A percentile compares a stretch with the other conserved stretches of the same genome.
These are phyloP conservation scores for Pythium brachiatum DNA, from an alignment of 352 stramenopile genomes.

Conservation along the genomic window DNA sequence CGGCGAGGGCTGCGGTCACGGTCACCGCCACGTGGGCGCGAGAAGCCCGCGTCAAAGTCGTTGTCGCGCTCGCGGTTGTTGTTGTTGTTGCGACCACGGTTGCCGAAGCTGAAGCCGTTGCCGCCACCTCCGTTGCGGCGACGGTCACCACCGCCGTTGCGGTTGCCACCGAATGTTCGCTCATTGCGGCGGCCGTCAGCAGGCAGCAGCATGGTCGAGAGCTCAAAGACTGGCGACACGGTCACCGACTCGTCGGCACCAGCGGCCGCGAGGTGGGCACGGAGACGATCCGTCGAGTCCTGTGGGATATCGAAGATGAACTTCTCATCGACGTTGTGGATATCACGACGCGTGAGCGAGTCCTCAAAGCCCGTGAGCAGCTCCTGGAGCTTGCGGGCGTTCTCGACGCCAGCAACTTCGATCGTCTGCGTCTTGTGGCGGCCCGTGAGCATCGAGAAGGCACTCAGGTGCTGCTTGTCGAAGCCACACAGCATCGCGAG, in stretches of 20 bases:
- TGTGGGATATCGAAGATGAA: slow-evolving; percentile 71
- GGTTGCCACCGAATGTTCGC: slow-evolving; percentile 21
- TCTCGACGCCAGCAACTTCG: slow-evolving; percentile 45
- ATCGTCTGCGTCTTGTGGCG: slow-evolving; percentile 65
- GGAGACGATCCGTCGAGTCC: slow-evolving; percentile 43
- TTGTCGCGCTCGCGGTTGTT: slow-evolving; percentile 30
- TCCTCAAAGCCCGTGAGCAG: slow-evolving; percentile 44
- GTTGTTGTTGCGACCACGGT: slow-evolving; percentile 23
- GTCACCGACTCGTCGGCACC: slow-evolving; percentile 34
- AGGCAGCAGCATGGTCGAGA: slow-evolving; percentile 49
- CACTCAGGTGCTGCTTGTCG: slow-evolving; percentile 58
- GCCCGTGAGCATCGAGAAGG: slow-evolving; percentile 78
- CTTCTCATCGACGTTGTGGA: slow-evolving; percentile 59
- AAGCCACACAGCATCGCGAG: slow-evolving; percentile 77
- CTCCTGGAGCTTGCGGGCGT: slow-evolving; percentile 46
- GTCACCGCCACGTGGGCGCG: slow-evolving; percentile 18
- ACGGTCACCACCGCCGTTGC: slow-evolving; percentile 18
- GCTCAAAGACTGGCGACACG: slow-evolving; percentile 46
- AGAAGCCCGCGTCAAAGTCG: slow-evolving; percentile 53
- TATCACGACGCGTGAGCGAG: slow-evolving; percentile 37
- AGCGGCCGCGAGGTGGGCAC: slow-evolving; percentile 36
- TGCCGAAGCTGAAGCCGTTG: slow-evolving; percentile 11
- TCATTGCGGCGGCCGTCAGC: slow-evolving; percentile 15
- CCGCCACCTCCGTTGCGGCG: slow-evolving; percentile 4
- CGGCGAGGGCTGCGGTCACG: slow-evolving; percentile 24